Percentiles rank a stretch among this genome's conserved stretches.
Evolutionary conservation across 75 land plant species (phyloP).

Genomic region (Picea sitchensis): DNA sequence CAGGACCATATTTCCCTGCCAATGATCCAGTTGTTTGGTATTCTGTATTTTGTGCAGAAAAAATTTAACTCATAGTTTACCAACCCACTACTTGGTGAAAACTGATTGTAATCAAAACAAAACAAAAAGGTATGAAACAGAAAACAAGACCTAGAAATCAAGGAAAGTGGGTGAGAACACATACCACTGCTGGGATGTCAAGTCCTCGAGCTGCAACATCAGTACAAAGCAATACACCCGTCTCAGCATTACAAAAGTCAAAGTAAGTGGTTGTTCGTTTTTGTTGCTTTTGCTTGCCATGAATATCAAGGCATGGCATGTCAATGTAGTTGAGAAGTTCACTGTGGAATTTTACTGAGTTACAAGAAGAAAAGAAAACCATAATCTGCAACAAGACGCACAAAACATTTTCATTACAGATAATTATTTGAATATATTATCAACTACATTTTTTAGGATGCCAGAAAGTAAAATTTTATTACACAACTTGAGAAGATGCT

Average conservation of each 20-base stretch:
- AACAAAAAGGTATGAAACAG: background rate
- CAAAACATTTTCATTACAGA: background rate
- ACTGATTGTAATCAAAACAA: background rate
- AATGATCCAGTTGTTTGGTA: too few species aligned
- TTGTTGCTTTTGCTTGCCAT: slow-evolving; percentile 96
- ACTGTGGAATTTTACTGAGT: slow-evolving; percentile 86
- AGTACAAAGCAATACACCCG: slow-evolving; percentile 83
- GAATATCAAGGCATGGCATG: slow-evolving; percentile 86
- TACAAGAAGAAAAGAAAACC: slow-evolving; percentile 96
- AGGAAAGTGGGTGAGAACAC: background rate
- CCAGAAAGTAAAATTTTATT: background rate
- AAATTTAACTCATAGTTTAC: background rate
- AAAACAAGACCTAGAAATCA: background rate
- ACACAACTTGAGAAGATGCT: background rate
- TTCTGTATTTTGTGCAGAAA: background rate
- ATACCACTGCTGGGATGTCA: slow-evolving; percentile 96
- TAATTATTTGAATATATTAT: background rate
- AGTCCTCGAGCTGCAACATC: slow-evolving; percentile 98
- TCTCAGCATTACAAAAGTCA: slow-evolving; percentile 89
- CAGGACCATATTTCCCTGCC: too few species aligned
- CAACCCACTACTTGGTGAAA: background rate
- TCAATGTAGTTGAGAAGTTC: slow-evolving; percentile 87
- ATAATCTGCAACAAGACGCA: slow-evolving; percentile 36
- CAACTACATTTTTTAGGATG: background rate
- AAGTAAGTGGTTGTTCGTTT: slow-evolving; percentile 87